Conservation (phyloP, 768 basidiomycete genomes). For the Agrocybe praecox region DNA sequence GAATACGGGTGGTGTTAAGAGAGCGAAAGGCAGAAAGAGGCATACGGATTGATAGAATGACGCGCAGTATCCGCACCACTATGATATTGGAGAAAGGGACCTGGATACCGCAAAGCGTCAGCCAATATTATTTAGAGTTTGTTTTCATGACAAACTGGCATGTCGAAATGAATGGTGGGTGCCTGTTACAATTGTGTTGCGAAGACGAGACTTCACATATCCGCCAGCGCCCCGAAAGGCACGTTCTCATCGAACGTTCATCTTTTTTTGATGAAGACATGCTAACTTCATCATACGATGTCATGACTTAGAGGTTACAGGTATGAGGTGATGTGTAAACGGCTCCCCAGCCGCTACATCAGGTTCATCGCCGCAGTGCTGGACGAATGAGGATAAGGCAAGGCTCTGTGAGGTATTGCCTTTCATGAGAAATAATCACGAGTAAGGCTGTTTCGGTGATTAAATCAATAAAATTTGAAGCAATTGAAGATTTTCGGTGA, state of each 20-base stretch:
- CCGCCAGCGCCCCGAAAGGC: background rate
- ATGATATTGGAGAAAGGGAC: background rate
- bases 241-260: background rate
- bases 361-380: too few species aligned
- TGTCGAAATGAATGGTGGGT: background rate
- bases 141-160: background rate
- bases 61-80: background rate
- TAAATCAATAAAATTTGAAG: background rate
- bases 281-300: background rate
- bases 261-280: background rate
- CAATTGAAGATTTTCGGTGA: conserved; percentile 4
- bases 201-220: background rate
- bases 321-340: too few species aligned
- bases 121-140: background rate
- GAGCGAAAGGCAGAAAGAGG: too few species aligned
- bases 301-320: background rate
- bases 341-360: too few species aligned
- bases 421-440: background rate
- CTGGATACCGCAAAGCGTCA: background rate
- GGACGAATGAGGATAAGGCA: too few species aligned
- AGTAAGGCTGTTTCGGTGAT: background rate
- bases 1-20: background rate
- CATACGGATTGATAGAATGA: background rate
- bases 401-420: background rate
- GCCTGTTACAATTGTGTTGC: background rate